Evolutionary conservation across 75 land plant species (phyloP).

Genomic region (Adiantum capillusveneris): DNA sequence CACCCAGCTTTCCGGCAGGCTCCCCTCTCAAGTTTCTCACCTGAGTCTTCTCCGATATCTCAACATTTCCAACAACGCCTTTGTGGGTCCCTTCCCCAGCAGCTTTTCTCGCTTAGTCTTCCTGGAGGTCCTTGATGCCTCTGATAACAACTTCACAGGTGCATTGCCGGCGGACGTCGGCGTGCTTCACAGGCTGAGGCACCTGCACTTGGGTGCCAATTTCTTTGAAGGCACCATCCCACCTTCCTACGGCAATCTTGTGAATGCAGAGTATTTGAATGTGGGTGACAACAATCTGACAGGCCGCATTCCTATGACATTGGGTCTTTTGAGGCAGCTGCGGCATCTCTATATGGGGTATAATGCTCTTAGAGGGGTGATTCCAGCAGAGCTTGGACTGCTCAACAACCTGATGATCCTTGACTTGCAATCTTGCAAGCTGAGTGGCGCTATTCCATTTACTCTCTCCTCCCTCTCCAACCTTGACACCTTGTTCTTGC

Average conservation of each 20-base stretch:
- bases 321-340: too few relatives aligned
- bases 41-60: slow-evolving; percentile 22
- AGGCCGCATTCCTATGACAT: slow-evolving; percentile 18
- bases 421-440: slow-evolving; percentile 50
- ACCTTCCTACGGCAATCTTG: slow-evolving; percentile 47
- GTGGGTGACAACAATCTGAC: slow-evolving; percentile 71
- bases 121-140: slow-evolving; percentile 54
- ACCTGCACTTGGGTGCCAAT: slow-evolving; percentile 81
- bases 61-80: slow-evolving; percentile 80
- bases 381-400: slow-evolving; percentile 73
- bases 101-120: slow-evolving; percentile 28
- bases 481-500: slow-evolving; percentile 58
- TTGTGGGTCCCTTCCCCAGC: slow-evolving; percentile 49
- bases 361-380: slow-evolving; percentile 23
- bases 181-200: slow-evolving; percentile 33
- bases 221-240: slow-evolving; percentile 73
- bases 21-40: too few relatives aligned
- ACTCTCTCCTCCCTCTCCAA: slow-evolving; percentile 39
- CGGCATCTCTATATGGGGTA: too few relatives aligned
- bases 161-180: slow-evolving; percentile 41
- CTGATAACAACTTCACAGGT: slow-evolving; percentile 79
- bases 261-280: slow-evolving; percentile 55
- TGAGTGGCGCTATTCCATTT: slow-evolving; percentile 65
- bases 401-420: slow-evolving; percentile 39
- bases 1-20: too few relatives aligned